Percentiles rank a stretch among this genome's conserved stretches.
Evolutionary conservation across 2,329 filamentous ascomycete genomes (phyloP).

Genomic region (Graphium sp.): DNA sequence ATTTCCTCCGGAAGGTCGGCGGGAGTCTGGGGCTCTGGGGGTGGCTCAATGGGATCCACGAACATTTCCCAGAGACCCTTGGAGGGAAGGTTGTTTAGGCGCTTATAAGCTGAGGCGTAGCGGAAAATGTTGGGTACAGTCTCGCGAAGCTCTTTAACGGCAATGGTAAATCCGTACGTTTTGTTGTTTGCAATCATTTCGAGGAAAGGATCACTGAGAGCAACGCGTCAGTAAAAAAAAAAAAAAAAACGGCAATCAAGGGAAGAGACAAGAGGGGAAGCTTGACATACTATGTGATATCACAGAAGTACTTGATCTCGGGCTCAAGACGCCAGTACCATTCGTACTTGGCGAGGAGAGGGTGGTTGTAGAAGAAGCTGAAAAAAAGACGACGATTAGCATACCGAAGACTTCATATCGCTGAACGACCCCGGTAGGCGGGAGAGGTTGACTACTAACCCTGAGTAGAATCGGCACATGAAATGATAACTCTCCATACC

Average conservation of each 20-base stretch:
- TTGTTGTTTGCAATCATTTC: conserved; percentile 92
- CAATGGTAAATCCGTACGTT: conserved; percentile 97
- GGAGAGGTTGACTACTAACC: conserved; percentile 33
- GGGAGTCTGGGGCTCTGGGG: conserved; percentile 39
- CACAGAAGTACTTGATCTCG: conserved; percentile 99
- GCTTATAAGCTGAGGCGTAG: conserved; percentile 96
- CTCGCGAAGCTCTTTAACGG: conserved; percentile 92
- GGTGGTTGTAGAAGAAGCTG: conserved; percentile 93
- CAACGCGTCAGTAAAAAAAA: background rate
- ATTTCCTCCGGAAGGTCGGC: conserved; percentile 69
- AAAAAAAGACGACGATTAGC: conserved; percentile 8
- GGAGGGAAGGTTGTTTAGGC: conserved; percentile 75
- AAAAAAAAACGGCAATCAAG: background rate
- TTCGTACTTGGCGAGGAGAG: conserved; percentile 86
- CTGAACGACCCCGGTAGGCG: background rate
- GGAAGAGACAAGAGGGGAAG: conserved; percentile 5
- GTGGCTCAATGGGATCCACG: conserved; percentile 57
- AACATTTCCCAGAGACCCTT: conserved; percentile 99
- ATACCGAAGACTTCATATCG: no score
- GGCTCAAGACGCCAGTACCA: conserved; percentile 99
- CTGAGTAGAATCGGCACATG: conserved; percentile 99
- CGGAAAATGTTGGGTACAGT: conserved; percentile 98
- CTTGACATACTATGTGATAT: conserved; percentile 74
- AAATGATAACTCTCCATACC: conserved; percentile 97
- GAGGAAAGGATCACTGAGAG: conserved; percentile 69